Conservation (phyloP, 2,329 filamentous ascomycete species). For the Xylariaceae sp. region DNA sequence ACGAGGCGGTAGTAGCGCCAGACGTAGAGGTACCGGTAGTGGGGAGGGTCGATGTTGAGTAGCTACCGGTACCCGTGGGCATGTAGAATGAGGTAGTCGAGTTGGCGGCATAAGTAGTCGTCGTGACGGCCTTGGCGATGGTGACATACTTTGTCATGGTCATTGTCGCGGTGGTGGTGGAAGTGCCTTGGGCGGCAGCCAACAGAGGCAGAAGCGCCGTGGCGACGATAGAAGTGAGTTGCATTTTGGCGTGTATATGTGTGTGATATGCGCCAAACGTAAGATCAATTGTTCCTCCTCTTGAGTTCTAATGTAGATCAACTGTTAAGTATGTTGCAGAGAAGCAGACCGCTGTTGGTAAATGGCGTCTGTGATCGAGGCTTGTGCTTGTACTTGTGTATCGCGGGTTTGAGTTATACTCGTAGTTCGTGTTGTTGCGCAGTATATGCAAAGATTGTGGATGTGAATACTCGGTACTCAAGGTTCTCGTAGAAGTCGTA, state of each 20-base stretch:
- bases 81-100: slow-evolving; percentile 25
- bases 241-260: slow-evolving; percentile 33
- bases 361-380: too few relatives aligned
- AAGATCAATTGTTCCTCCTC: slow-evolving; percentile 2
- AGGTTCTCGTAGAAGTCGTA: slow-evolving; percentile 24
- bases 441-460: slow-evolving; percentile 22
- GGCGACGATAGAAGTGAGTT: slow-evolving; percentile 42
- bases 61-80: slow-evolving; percentile 28
- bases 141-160: slow-evolving; percentile 51
- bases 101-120: slow-evolving; percentile 21
- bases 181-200: slow-evolving; percentile 42
- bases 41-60: slow-evolving; percentile 25
- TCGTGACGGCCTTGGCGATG: slow-evolving; percentile 39
- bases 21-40: slow-evolving; percentile 25
- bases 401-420: neutral
- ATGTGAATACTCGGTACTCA: slow-evolving; percentile 30
- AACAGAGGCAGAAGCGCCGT: slow-evolving; percentile 50
- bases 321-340: slow-evolving; percentile 14
- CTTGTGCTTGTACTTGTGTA: too few relatives aligned
- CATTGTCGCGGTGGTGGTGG: slow-evolving; percentile 45
- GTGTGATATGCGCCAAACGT: neutral
- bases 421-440: slow-evolving; percentile 12
- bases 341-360: neutral
- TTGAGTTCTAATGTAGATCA: slow-evolving; percentile 5
- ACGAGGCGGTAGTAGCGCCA: slow-evolving; percentile 23